phyloP scores from a whole-genome alignment of 768 basidiomycete genomes.

The Boletus subparvulus region DNA sequence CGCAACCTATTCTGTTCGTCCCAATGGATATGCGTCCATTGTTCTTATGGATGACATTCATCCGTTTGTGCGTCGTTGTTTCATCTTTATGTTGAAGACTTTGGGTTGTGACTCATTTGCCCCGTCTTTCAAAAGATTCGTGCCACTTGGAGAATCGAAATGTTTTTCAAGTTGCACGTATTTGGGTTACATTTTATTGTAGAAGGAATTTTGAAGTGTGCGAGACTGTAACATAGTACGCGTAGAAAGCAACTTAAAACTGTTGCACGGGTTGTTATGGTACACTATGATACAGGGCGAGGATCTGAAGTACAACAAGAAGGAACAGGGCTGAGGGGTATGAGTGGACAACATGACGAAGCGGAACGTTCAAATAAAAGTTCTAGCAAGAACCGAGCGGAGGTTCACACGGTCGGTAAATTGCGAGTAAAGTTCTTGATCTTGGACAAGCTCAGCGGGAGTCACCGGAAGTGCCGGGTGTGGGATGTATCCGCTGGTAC shows the following conservation, averaged over 20 bases:
- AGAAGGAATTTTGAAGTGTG: not conserved
- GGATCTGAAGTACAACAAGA: no score
- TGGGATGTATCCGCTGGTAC: slow-evolving; percentile 22
- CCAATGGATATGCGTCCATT: no score
- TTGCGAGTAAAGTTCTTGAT: slow-evolving; percentile 7
- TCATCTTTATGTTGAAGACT: not conserved
- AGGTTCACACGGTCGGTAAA: slow-evolving; percentile 14
- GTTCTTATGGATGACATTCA: no score
- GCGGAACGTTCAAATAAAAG: not conserved
- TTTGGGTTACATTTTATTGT: not conserved
- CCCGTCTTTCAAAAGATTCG: not conserved
- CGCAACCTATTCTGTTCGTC: not conserved
- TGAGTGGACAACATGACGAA: not conserved
- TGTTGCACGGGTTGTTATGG: not conserved
- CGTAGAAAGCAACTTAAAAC: not conserved
- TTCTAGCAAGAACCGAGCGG: slow-evolving; percentile 1
- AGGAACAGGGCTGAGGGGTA: not conserved
- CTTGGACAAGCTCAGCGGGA: not conserved
- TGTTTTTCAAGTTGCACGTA: not conserved
- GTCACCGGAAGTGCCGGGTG: slow-evolving; percentile 10
- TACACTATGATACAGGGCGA: slow-evolving; percentile 1
- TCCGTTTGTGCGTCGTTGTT: not conserved
- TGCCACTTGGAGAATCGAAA: not conserved
- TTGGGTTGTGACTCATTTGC: no score
- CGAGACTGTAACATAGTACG: not conserved